These are phyloP conservation scores for Mercurialis annua DNA, from an alignment of 345 rosid genomes.

Conservation along the genomic window DNA sequence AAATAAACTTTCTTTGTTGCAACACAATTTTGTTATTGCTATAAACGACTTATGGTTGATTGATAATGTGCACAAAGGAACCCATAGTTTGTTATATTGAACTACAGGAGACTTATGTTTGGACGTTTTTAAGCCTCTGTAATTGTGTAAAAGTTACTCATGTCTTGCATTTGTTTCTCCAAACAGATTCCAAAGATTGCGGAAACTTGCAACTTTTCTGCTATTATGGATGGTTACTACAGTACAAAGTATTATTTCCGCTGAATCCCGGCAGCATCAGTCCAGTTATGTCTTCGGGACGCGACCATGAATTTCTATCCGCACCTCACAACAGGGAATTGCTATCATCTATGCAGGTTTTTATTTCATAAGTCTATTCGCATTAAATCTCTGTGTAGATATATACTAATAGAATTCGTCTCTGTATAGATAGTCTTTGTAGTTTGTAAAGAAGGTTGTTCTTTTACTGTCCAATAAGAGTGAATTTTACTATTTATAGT, in stretches of 20 bases:
- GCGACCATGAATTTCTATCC: constrained; percentile 42
- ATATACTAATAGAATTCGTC: too few species aligned
- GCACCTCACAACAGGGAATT: constrained; percentile 63
- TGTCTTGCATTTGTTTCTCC: neutral
- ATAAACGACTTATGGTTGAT: too few species aligned
- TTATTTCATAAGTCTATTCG: constrained; percentile 2
- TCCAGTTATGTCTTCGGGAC: constrained; percentile 52
- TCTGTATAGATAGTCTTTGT: too few species aligned
- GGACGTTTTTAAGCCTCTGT: neutral
- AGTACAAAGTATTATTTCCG: constrained; percentile 67
- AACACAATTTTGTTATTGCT: too few species aligned
- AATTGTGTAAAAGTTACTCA: neutral
- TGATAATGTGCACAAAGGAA: too few species aligned
- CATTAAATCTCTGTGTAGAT: neutral
- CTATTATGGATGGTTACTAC: constrained; percentile 83
- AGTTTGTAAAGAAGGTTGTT: too few species aligned
- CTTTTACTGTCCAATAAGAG: too few species aligned
- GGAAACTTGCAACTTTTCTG: constrained; percentile 61
- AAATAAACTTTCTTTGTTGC: too few species aligned
- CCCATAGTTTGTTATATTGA: too few species aligned
- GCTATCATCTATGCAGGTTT: constrained; percentile 13
- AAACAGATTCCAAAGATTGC: constrained; percentile 76
- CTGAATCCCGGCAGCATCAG: constrained; percentile 75
- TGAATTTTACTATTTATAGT: too few species aligned
- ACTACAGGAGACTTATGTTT: neutral